phyloP scores from a whole-genome alignment of 2,329 filamentous ascomycete species.

The Simplicillium sp. region DNA sequence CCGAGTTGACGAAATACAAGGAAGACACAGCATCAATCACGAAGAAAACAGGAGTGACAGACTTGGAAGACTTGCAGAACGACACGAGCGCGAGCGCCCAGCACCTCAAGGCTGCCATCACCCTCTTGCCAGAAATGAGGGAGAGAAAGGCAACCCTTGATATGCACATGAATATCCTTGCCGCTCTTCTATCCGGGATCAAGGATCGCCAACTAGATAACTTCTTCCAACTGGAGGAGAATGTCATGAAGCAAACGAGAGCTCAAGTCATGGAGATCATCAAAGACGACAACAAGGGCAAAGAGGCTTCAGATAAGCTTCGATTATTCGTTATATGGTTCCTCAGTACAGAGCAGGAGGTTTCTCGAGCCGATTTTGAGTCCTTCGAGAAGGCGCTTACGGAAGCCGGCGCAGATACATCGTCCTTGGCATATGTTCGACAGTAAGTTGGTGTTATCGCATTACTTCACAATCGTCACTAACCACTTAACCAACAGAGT shows the following conservation, averaged over 20 bases:
- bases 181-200: constrained; percentile 66
- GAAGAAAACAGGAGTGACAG: constrained; percentile 86
- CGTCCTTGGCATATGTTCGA: constrained; percentile 75
- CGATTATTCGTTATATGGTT: constrained; percentile 96
- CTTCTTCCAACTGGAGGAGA: constrained; percentile 92
- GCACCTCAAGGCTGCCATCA: constrained; percentile 93
- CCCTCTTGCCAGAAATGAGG: constrained; percentile 78
- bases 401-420: constrained; percentile 64
- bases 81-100: constrained; percentile 84
- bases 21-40: constrained; percentile 92
- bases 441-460: constrained; percentile 46
- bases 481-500: constrained; percentile 43
- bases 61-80: constrained; percentile 84
- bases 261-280: constrained; percentile 80
- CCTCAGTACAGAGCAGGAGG: constrained; percentile 83
- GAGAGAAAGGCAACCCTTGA: constrained; percentile 90
- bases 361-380: constrained; percentile 72
- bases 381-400: constrained; percentile 79
- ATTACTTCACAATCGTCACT: background rate
- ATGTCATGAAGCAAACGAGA: constrained; percentile 83
- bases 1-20: constrained; percentile 88
- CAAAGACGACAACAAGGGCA: constrained; percentile 72
- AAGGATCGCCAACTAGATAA: constrained; percentile 93
- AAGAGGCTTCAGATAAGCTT: constrained; percentile 78
- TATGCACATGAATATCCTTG: constrained; percentile 98